Base-by-base conservation (phyloP, 139 green algal species). In the Coelastrella sp. region DNA sequence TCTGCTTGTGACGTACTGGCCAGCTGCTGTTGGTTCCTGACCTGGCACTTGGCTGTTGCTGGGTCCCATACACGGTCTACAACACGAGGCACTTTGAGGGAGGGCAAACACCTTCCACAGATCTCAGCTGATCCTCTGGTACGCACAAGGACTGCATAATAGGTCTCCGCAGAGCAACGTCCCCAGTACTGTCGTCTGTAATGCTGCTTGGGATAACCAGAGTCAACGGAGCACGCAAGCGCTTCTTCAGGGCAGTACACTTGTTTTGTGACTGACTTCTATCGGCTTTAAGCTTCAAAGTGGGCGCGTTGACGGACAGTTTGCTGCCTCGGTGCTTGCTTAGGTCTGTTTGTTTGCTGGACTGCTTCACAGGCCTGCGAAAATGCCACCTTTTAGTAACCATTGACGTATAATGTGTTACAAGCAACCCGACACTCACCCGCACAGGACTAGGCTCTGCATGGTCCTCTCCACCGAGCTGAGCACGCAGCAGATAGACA, bases 401-500 rank as follows among this genome's bases (percentile, higher is more conserved):
- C 6, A 64, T 27, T 32, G 17, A 6, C 11, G 5, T 32, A 34
- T 27, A 64, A 9, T 32, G 21, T 6, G 11, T 9, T 32, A 27
- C 7, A 9, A 32, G 21, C 53, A 27, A 64, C 7, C 19, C 19
- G 17, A 5, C 11, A 64, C 53, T 64, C 53, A 64, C 53, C 53
- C 53, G 53, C 53, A 64, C 2, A 64, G 53, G 17, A 64, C 53
- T 21, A 64, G 21, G 21, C 53, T 64, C 21, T 64, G 53, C 53
- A 64, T 32, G 21, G 17, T 64, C 17, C 45, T 57, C 45, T 57
- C 45, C 45, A 57, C 45, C 11, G 53, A 32, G 53, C 53, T 64
- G 53, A 64, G 53, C 53, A 21, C 53, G 53, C 53, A 64, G 53
- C 53, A 64, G 17, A 64, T 64, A 27, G 53, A n/a, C 53, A 64